Evolutionary conservation across 1,139 yeast species (phyloP), one percentile per base, ranked within the genome.

Genomic region (Candida sojae): DNA sequence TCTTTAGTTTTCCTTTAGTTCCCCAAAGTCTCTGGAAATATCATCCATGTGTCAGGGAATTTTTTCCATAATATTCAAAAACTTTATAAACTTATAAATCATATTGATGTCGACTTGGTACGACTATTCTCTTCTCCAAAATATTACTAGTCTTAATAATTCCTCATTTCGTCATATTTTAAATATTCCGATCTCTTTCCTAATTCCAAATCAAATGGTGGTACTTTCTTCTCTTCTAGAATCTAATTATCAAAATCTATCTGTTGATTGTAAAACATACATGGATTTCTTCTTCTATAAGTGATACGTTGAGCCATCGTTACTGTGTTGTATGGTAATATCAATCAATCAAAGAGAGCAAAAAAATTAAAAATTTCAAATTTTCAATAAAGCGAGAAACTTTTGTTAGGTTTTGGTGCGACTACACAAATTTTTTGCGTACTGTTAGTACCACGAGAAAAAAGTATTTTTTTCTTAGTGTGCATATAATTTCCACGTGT

Each of bases 221-320:
- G 25, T 38, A 38, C 41, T 38, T n/a, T n/a, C n/a, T 36, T 30
- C 39, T 23, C 17, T 25, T 6, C 8, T 5, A 25, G 11, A 25
- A 36, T 28, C 12, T 26, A 26, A 36, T 36, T 34, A 34, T 36
- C 30, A 25, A 7, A n/a, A 38, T 35, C 36, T 26, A 28, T 37
- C 40, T 26, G 10, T 32, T 26, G 34, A 31, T n/a, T 37, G 12
- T 32, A 29, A 59, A 50, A 70, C 75, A 70, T 70, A 70, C 75
- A 74, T 68, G 79, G 79, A 67, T 73, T 74, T 70, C 77, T 73
- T 73, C 79, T 74, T 74, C 79, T 74, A 72, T 70, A 74, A 61
- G 79, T 74, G 65, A 74, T 77, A 71, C 79, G 77, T 71, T 74
- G 77, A 68, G 79, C 79, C 79, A 74, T 74, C 48, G 48, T 55